A percentile compares a stretch with the other conserved stretches of the same genome.
Conservation (phyloP, 2,329 filamentous ascomycete genomes). For the Scortechinia acanthostroma region DNA sequence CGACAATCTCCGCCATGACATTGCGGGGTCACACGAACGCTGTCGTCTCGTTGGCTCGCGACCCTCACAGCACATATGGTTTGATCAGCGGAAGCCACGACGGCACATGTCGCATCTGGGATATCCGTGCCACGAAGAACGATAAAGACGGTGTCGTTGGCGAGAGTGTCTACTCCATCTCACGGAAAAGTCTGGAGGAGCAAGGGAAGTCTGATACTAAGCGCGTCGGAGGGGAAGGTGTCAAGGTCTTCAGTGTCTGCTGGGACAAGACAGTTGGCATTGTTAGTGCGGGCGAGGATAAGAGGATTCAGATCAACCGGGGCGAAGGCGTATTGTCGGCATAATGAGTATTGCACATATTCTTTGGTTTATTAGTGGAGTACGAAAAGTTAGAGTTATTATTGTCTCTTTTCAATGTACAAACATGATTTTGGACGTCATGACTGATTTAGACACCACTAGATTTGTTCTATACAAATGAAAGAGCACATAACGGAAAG, state of each 20-base stretch:
- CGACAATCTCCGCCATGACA: slow-evolving; percentile 78
- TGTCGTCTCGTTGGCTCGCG: slow-evolving; percentile 39
- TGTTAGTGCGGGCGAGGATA: slow-evolving; percentile 87
- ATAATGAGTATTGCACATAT: neutral
- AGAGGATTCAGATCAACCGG: slow-evolving; percentile 84
- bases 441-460: too few relatives aligned
- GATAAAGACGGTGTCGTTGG: slow-evolving; percentile 58
- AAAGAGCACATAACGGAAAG: too few relatives aligned
- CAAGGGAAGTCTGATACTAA: slow-evolving; percentile 39
- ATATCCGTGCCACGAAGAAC: slow-evolving; percentile 59
- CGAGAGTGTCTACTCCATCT: slow-evolving; percentile 70
- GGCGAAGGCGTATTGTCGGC: slow-evolving; percentile 20
- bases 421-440: too few relatives aligned
- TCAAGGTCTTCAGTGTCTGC: slow-evolving; percentile 80
- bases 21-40: slow-evolving; percentile 81
- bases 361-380: too few relatives aligned
- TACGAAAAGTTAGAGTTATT: too few relatives aligned
- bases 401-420: neutral
- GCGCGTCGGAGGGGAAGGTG: slow-evolving; percentile 67
- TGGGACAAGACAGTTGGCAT: slow-evolving; percentile 87
- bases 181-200: slow-evolving; percentile 64
- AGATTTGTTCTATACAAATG: too few relatives aligned
- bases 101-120: slow-evolving; percentile 89
- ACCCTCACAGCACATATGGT: slow-evolving; percentile 67
- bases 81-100: slow-evolving; percentile 86